Percentiles rank a stretch among this genome's conserved stretches.
These are phyloP conservation scores for Pharnaceum exiguum DNA, from an alignment of 148 eudicot genomes.

Conservation along the genomic window DNA sequence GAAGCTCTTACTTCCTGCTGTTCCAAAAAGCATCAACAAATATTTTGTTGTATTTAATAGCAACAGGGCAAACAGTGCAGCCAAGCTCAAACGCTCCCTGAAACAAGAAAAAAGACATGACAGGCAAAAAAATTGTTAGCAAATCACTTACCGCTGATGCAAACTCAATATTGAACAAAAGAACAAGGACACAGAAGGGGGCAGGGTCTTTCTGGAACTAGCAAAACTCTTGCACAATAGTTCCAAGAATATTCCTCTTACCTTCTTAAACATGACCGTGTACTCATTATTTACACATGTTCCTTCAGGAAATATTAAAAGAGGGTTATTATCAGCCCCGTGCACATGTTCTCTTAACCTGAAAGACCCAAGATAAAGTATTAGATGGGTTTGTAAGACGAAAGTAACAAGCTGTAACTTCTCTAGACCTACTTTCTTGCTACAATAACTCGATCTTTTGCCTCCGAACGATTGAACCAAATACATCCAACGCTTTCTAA, in stretches of 20 bases:
- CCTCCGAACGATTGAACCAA: slow-evolving; percentile 95
- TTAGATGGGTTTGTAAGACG: neutral
- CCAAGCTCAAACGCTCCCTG: slow-evolving; percentile 99
- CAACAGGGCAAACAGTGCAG: slow-evolving; percentile 89
- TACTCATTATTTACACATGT: slow-evolving; percentile 97
- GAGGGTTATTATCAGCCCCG: slow-evolving; percentile 92
- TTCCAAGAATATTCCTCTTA: slow-evolving; percentile 15
- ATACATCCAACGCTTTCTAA: slow-evolving; percentile 96
- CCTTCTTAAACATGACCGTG: slow-evolving; percentile 98
- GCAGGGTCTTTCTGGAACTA: neutral
- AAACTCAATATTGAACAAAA: too few species aligned
- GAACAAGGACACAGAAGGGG: neutral
- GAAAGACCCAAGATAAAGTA: slow-evolving; percentile 22
- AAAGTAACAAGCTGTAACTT: slow-evolving; percentile 5
- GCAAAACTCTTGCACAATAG: neutral
- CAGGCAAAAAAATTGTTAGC: neutral
- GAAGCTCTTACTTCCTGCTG: slow-evolving; percentile 74
- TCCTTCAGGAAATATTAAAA: slow-evolving; percentile 97
- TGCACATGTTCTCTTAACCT: slow-evolving; percentile 94
- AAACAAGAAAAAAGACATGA: slow-evolving; percentile 2
- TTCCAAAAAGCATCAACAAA: slow-evolving; percentile 99
- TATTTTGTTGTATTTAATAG: slow-evolving; percentile 97
- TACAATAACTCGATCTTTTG: slow-evolving; percentile 88
- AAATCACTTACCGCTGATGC: too few species aligned
- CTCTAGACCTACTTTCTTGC: slow-evolving; percentile 68